Evolutionary conservation across 2,329 filamentous ascomycete genomes (phyloP), one percentile per base, ranked within the genome.

Genomic region (Aureobasidium musti): DNA sequence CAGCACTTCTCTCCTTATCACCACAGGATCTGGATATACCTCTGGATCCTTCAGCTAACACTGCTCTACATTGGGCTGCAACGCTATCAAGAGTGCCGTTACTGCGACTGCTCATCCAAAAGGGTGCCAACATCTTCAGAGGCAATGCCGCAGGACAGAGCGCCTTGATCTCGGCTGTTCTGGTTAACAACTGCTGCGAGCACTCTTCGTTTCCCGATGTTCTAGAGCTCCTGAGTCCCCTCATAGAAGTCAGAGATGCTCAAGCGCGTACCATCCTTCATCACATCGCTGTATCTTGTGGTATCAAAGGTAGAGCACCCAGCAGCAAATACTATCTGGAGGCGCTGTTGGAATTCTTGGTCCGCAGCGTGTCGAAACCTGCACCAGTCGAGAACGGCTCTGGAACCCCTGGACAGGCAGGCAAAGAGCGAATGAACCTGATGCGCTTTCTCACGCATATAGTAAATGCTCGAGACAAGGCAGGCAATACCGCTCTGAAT

Each of bases 271-370:
- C 94, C 0, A 92, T 98, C 17, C 82, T 99, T 28, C 95, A 99
- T 74, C 95, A 99, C 74, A 98, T 99, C 72, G 93, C 95, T 5
- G 88, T 98, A 39, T 96, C 95, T 19, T 97, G 93, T 69, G 95
- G 93, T 7, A 95, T 98, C 73, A 97, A 97, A 75, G 94, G 94
- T 7, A 88, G 95, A 57, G 93, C 91, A 67, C 88, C 91, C 49
- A 94, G 95, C 26, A 96, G 92, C 75, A 91, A 94, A 70, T 97
- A 98, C 76, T 99, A 99, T 73, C 86, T 99, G 1, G 95, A 99
- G 78, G 94, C 92, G 33, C 83, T 99, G 13, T 83, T 99, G 0
- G 94, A 97, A 75, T 98, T 96, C 82, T 90, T 98, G 14, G 93
- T 98, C 2, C 88, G 93, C 41, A 92, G 96, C 76, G 73, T 56